Percentiles rank a stretch among this genome's conserved stretches.
Evolutionary conservation across 495 filamentous ascomycete genomes (phyloP).

Genomic region (Collariella sp.): DNA sequence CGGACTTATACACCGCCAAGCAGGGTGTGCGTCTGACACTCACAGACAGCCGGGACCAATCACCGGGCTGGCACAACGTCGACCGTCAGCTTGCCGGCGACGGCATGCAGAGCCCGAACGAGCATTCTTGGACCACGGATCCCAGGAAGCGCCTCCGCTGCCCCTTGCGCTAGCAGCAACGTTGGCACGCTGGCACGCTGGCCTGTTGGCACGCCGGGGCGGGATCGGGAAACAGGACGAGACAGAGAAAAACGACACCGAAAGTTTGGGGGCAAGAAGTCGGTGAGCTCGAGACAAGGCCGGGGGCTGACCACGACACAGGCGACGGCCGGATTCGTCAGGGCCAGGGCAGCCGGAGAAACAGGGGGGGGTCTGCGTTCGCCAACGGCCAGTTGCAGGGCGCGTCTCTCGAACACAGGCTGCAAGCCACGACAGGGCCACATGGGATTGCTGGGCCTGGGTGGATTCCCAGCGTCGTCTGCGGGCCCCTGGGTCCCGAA

Average conservation of each 20-base stretch:
- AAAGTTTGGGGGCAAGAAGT: constrained; percentile 22
- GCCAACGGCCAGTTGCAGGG: constrained; percentile 23
- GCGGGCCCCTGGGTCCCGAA: constrained; percentile 7
- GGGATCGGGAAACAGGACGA: constrained; percentile 1
- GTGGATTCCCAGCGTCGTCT: constrained; percentile 7
- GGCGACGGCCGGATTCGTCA: constrained; percentile 11
- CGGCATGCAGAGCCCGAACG: not conserved
- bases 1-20: constrained; percentile 12
- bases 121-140: too few relatives aligned
- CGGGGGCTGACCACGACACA: constrained; percentile 11
- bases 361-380: constrained; percentile 24
- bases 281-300: constrained; percentile 29
- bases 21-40: constrained; percentile 6
- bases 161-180: constrained; percentile 12
- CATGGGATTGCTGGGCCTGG: constrained; percentile 17
- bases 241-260: constrained; percentile 16
- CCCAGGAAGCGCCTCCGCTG: not conserved
- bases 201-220: constrained; percentile 2
- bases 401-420: constrained; percentile 11
- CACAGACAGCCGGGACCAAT: not conserved
- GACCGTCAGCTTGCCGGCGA: not conserved
- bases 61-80: not conserved
- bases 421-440: constrained; percentile 25
- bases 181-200: constrained; percentile 1
- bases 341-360: constrained; percentile 13